phyloP scores from a whole-genome alignment of 495 filamentous ascomycete genomes.

The Aspergillus ostianus region DNA sequence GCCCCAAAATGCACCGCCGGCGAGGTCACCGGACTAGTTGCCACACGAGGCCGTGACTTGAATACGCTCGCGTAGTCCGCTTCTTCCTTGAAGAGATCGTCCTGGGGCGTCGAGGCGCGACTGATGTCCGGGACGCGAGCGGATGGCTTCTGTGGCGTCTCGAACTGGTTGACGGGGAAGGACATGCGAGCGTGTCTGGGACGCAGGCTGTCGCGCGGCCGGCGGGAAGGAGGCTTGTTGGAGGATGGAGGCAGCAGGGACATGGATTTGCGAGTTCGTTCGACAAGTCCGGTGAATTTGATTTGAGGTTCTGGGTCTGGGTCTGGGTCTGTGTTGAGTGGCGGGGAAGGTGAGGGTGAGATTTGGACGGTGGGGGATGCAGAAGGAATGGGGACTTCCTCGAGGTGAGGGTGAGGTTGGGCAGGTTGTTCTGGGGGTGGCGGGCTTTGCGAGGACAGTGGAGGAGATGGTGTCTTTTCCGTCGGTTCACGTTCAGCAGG shows the following conservation, averaged over 20 bases:
- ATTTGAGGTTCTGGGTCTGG: constrained; percentile 30
- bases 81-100: constrained; percentile 62
- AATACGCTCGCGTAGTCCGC: constrained; percentile 84
- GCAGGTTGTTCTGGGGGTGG: background rate
- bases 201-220: constrained; percentile 26
- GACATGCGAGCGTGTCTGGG: constrained; percentile 46
- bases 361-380: background rate
- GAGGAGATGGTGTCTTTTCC: background rate
- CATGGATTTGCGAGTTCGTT: constrained; percentile 84
- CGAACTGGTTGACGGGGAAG: constrained; percentile 62
- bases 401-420: background rate
- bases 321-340: constrained; percentile 21
- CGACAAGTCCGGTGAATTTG: constrained; percentile 50
- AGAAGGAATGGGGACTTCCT: background rate
- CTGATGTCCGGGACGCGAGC: constrained; percentile 23
- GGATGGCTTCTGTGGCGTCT: constrained; percentile 46
- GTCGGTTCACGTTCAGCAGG: background rate
- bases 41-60: constrained; percentile 77
- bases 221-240: constrained; percentile 12
- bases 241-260: constrained; percentile 48
- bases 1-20: constrained; percentile 49
- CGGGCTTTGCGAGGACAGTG: background rate
- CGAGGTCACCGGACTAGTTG: constrained; percentile 67
- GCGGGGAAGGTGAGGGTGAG: constrained; percentile 1
- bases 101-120: constrained; percentile 49